These are phyloP conservation scores for Carex scoparia DNA, from an alignment of 176 grass and related monocot species.

Conservation along the genomic window DNA sequence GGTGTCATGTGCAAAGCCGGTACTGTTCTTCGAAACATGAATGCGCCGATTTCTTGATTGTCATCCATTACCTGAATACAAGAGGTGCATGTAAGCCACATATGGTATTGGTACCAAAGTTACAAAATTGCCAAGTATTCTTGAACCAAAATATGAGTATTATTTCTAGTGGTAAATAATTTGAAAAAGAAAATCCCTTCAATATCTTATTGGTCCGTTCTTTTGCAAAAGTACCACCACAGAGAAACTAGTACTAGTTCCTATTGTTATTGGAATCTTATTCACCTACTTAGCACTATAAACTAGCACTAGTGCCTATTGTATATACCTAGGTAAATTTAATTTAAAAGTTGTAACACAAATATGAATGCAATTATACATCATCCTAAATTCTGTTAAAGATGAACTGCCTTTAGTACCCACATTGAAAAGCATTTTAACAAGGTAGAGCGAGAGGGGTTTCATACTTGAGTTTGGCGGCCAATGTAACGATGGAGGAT, in stretches of 20 bases:
- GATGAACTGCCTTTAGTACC: background rate
- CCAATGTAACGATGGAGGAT: constrained; percentile 91
- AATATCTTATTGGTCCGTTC: background rate
- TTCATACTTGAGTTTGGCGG: constrained; percentile 92
- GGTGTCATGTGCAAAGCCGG: constrained; percentile 83
- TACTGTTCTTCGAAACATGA: constrained; percentile 94
- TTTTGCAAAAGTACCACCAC: background rate
- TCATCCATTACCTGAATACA: constrained; percentile 91
- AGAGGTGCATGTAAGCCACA: background rate
- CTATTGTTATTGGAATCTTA: no score
- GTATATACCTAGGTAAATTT: background rate
- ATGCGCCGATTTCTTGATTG: constrained; percentile 98
- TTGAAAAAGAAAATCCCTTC: background rate
- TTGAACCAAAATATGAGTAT: background rate
- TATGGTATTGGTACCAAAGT: background rate
- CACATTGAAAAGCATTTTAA: background rate
- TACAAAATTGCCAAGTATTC: background rate
- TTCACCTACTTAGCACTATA: no score
- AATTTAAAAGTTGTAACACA: no score
- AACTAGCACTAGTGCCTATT: background rate
- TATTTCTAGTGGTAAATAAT: background rate
- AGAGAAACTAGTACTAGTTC: no score
- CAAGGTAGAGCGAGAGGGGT: background rate
- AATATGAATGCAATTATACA: no score
- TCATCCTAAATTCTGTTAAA: background rate